A percentile compares a stretch with the other conserved stretches of the same genome.
Evolutionary conservation across 805 yeast genomes (phyloP).

Genomic region (Suhomyces vadensis): DNA sequence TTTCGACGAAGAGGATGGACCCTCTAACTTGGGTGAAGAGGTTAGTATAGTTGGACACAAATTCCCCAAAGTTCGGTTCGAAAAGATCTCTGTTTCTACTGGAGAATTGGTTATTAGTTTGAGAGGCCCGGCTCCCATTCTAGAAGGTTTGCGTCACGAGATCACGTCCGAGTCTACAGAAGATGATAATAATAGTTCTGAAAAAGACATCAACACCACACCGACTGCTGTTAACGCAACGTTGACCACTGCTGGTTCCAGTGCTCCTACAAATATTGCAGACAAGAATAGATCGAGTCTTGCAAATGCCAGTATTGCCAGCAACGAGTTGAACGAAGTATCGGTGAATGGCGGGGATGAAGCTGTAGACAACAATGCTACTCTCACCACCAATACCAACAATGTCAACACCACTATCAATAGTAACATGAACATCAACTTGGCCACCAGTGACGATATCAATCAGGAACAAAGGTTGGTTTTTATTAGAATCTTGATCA

Average conservation of each 20-base stretch:
- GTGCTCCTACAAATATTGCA: slow-evolving; percentile 1
- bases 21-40: slow-evolving; percentile 84
- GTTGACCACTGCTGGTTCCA: no score
- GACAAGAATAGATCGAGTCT: slow-evolving; percentile 1
- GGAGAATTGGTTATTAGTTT: slow-evolving; percentile 78
- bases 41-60: slow-evolving; percentile 84
- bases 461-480: slow-evolving; percentile 46
- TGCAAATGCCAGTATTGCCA: not conserved
- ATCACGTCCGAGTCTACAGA: not conserved
- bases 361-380: not conserved
- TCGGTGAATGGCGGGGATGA: no score
- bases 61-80: slow-evolving; percentile 84
- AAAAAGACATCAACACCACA: not conserved
- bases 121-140: slow-evolving; percentile 52
- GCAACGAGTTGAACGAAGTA: slow-evolving; percentile 4
- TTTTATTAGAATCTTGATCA: slow-evolving; percentile 68
- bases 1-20: slow-evolving; percentile 30
- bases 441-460: slow-evolving; percentile 33
- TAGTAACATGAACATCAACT: slow-evolving; percentile 1
- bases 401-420: not conserved
- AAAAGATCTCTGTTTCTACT: slow-evolving; percentile 82
- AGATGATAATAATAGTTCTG: not conserved
- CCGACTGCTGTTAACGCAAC: no score
- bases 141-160: not conserved
- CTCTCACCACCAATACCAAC: not conserved